A percentile compares a stretch with the other conserved stretches of the same genome.
These are phyloP conservation scores for Phytopythium montanum DNA, from an alignment of 352 stramenopile genomes.

Conservation along the genomic window DNA sequence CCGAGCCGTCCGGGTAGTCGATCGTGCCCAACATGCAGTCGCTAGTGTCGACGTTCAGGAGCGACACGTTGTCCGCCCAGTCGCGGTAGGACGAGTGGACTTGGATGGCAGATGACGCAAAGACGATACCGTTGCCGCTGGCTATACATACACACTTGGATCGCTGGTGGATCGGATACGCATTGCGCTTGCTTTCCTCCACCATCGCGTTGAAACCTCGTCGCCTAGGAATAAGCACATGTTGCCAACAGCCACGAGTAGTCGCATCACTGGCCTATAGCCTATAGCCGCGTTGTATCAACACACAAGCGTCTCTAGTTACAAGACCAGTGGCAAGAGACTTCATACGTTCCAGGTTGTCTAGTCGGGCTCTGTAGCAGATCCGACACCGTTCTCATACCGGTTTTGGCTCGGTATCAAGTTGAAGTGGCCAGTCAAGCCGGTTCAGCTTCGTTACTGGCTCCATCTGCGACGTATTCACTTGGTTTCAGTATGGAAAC, in stretches of 20 bases:
- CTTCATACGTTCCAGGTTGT: too few species aligned
- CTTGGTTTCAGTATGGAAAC: slow-evolving; percentile 2
- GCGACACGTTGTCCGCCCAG: background rate
- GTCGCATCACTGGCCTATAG: too few species aligned
- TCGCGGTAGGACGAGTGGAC: background rate
- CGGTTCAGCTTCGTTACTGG: background rate
- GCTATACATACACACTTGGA: too few species aligned
- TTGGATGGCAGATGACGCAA: background rate
- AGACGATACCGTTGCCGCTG: too few species aligned
- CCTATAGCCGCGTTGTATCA: too few species aligned
- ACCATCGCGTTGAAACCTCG: background rate
- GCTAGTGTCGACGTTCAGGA: background rate
- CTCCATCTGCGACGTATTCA: background rate
- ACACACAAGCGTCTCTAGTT: too few species aligned
- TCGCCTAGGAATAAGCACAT: too few species aligned
- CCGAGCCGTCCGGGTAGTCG: background rate
- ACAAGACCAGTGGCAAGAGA: too few species aligned
- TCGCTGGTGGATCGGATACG: too few species aligned
- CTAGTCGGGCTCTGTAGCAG: background rate
- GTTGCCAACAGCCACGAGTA: too few species aligned
- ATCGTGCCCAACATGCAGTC: background rate
- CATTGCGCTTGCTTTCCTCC: background rate
- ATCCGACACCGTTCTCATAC: background rate
- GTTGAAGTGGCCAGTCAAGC: background rate
- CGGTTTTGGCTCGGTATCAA: background rate